Percentiles rank a stretch among this genome's conserved stretches.
Conservation (phyloP, 192 early-diverging fungal species). For the Coemansia sp. region DNA sequence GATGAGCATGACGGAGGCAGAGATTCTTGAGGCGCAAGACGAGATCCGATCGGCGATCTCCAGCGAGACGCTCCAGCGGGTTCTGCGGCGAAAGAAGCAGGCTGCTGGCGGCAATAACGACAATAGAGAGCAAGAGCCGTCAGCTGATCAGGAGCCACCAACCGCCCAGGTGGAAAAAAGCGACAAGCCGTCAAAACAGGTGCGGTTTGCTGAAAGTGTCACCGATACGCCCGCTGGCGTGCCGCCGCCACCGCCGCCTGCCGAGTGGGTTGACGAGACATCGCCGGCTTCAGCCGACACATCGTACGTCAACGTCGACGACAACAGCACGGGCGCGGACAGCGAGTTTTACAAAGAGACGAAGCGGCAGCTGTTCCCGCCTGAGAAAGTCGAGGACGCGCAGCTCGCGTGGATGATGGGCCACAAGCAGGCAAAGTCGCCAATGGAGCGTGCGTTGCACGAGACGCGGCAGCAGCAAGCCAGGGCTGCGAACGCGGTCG, state of each 20-base stretch:
- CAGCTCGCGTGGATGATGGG: conserved; percentile 52
- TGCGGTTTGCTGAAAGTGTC: conserved; percentile 32
- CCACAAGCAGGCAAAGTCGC: conserved; percentile 50
- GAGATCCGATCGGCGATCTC: conserved; percentile 66
- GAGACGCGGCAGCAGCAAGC: conserved; percentile 11
- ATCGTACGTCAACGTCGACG: conserved; percentile 20
- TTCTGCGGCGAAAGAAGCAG: conserved; percentile 46
- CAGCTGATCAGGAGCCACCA: background rate
- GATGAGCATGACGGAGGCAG: conserved; percentile 71
- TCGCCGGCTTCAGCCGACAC: background rate
- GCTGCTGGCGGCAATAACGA: too few species aligned
- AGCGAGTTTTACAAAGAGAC: conserved; percentile 36
- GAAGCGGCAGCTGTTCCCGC: conserved; percentile 40
- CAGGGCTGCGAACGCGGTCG: background rate
- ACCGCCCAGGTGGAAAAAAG: background rate
- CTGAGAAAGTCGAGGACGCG: conserved; percentile 47
- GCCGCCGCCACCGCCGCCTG: conserved; percentile 31
- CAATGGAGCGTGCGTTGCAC: conserved; percentile 27
- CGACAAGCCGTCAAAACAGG: conserved; percentile 6
- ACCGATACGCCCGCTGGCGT: too few species aligned
- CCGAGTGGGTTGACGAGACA: conserved; percentile 32
- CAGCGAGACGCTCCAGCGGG: conserved; percentile 61
- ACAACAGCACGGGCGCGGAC: conserved; percentile 28
- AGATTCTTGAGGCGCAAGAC: conserved; percentile 66
- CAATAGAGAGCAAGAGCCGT: too few species aligned